Evolutionary conservation across 768 basidiomycete genomes (phyloP).

Genomic region (Cyclocybe cylindracea): DNA sequence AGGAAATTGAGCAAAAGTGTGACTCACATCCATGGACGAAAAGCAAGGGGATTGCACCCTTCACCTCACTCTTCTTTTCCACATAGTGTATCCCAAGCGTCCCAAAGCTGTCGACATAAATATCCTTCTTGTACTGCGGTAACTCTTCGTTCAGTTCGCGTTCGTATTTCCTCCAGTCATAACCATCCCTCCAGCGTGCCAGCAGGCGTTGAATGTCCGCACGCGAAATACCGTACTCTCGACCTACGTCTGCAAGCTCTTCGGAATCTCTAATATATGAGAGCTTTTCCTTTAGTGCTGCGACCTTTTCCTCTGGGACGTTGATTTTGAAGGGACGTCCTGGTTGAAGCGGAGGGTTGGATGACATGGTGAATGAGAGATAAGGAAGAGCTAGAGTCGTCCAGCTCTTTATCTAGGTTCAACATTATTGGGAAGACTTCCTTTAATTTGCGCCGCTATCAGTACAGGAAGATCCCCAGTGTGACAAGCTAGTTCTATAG

Average conservation of each 20-base stretch:
- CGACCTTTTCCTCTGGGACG: constrained; percentile 43
- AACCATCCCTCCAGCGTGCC: constrained; percentile 50
- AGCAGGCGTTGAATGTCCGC: constrained; percentile 50
- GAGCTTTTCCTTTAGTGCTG: constrained; percentile 45
- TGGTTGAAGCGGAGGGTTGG: background rate
- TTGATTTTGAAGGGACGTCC: constrained; percentile 44
- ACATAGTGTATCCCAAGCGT: constrained; percentile 54
- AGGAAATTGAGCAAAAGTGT: background rate
- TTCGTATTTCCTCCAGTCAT: constrained; percentile 60
- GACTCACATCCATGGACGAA: constrained; percentile 60
- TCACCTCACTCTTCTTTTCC: constrained; percentile 47
- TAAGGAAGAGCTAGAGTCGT: too few species aligned
- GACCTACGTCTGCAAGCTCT: constrained; percentile 50
- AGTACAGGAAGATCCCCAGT: too few species aligned
- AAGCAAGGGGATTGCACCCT: constrained; percentile 55
- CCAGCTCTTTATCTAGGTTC: too few species aligned
- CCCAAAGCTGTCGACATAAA: constrained; percentile 48
- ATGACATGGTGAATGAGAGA: too few species aligned
- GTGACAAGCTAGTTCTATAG: too few species aligned
- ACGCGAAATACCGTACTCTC: constrained; percentile 57
- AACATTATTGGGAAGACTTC: too few species aligned
- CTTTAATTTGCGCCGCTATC: too few species aligned
- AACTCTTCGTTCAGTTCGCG: constrained; percentile 48
- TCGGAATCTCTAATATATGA: constrained; percentile 50
- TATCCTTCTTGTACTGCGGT: constrained; percentile 55